Conservation (phyloP, 805 yeast genomes). For the Zygotorulaspora danielsina region DNA sequence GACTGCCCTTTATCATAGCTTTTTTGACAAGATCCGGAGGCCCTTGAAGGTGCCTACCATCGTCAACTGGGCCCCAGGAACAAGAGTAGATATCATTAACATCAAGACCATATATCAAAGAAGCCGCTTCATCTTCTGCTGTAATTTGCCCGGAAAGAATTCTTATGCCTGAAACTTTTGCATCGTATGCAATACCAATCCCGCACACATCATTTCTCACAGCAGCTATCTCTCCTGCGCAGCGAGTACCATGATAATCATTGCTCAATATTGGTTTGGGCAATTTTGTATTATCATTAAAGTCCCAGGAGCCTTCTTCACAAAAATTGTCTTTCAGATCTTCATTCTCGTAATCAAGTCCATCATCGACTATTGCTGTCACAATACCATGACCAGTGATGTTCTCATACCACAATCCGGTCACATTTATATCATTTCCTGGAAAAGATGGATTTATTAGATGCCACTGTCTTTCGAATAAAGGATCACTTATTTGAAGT, state of each 20-base stretch:
- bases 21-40: slow-evolving; percentile 76
- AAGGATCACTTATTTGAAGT: slow-evolving; percentile 74
- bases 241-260: slow-evolving; percentile 94
- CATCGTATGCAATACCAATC: slow-evolving; percentile 89
- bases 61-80: slow-evolving; percentile 98
- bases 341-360: slow-evolving; percentile 73
- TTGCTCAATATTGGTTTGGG: slow-evolving; percentile 79
- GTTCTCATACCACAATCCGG: slow-evolving; percentile 78
- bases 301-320: slow-evolving; percentile 88
- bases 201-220: slow-evolving; percentile 88
- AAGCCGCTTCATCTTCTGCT: slow-evolving; percentile 85
- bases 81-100: slow-evolving; percentile 92
- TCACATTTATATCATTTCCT: slow-evolving; percentile 82
- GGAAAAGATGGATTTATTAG: slow-evolving; percentile 66
- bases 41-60: slow-evolving; percentile 79
- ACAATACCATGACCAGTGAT: slow-evolving; percentile 79
- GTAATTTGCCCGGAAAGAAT: slow-evolving; percentile 78
- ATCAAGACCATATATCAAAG: slow-evolving; percentile 74
- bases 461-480: slow-evolving; percentile 88
- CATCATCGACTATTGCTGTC: slow-evolving; percentile 91
- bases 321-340: slow-evolving; percentile 71
- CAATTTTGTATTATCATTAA: slow-evolving; percentile 63
- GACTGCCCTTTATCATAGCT: slow-evolving; percentile 80
- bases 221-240: slow-evolving; percentile 96
- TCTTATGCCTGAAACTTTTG: slow-evolving; percentile 85